phyloP scores from a whole-genome alignment of 768 basidiomycete species.

The Mycena amicta region DNA sequence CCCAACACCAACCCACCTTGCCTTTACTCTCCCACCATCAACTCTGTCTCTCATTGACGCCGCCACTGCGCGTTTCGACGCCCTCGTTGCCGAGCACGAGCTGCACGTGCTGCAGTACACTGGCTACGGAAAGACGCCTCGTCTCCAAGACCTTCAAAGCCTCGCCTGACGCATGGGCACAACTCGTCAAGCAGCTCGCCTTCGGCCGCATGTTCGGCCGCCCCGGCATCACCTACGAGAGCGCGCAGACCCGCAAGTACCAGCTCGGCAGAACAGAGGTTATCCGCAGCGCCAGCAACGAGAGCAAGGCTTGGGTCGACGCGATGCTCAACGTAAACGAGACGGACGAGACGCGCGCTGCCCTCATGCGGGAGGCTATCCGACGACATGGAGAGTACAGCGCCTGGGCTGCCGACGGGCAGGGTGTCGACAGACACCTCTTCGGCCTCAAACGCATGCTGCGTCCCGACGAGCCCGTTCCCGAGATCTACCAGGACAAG shows the following conservation, averaged over 20 bases:
- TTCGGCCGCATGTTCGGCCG: conserved; percentile 83
- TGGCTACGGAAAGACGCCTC: conserved; percentile 80
- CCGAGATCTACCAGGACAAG: conserved; percentile 73
- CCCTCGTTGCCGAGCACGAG: conserved; percentile 77
- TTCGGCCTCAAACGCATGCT: conserved; percentile 90
- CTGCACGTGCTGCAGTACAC: conserved; percentile 83
- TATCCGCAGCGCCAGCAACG: conserved; percentile 80
- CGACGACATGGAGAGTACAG: conserved; percentile 86
- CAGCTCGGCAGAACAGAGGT: conserved; percentile 93
- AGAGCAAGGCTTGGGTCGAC: conserved; percentile 84
- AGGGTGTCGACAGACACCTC: conserved; percentile 93
- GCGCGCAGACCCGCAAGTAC: conserved; percentile 91
- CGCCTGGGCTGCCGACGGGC: conserved; percentile 89
- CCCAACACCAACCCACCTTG: conserved; percentile 64
- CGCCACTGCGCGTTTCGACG: conserved; percentile 72
- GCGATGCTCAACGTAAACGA: conserved; percentile 73
- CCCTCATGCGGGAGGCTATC: conserved; percentile 75
- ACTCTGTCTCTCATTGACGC: conserved; percentile 53
- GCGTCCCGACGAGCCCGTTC: conserved; percentile 69
- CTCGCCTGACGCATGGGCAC: conserved; percentile 94
- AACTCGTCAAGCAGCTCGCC: conserved; percentile 94
- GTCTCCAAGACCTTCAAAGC: conserved; percentile 79
- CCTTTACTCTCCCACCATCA: conserved; percentile 64
- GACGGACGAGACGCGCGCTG: conserved; percentile 58
- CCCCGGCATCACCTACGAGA: conserved; percentile 88